Percentiles rank a stretch among this genome's conserved stretches.
Evolutionary conservation across 257 asterid species (phyloP).

Genomic region (Euphrasia confusa): DNA sequence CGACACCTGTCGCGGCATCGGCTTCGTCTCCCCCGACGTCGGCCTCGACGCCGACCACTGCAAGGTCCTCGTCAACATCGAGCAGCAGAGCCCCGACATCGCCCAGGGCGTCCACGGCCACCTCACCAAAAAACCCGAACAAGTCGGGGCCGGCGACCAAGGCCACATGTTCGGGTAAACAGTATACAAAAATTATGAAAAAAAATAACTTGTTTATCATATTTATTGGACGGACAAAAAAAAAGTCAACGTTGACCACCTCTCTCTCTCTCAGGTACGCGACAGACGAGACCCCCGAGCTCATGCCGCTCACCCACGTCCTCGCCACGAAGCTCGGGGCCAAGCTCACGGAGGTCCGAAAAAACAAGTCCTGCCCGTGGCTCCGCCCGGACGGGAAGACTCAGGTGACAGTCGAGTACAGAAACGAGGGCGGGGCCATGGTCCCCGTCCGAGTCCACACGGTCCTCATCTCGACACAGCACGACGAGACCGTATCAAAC

Average conservation of each 20-base stretch:
- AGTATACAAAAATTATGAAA: too few species aligned
- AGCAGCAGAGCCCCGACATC: slow-evolving; percentile 68
- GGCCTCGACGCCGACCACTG: slow-evolving; percentile 70
- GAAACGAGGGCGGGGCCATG: slow-evolving; percentile 60
- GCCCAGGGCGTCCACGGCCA: slow-evolving; percentile 73
- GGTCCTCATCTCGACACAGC: slow-evolving; percentile 67
- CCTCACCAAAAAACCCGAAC: slow-evolving; percentile 66
- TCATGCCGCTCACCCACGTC: slow-evolving; percentile 69
- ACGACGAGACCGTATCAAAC: slow-evolving; percentile 54
- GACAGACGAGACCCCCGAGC: slow-evolving; percentile 70
- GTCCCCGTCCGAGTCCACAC: slow-evolving; percentile 66
- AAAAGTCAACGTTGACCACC: too few species aligned
- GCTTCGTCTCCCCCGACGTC: slow-evolving; percentile 56
- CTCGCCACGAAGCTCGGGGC: slow-evolving; percentile 70
- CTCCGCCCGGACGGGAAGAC: slow-evolving; percentile 72
- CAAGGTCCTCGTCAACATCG: slow-evolving; percentile 61
- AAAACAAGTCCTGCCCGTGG: slow-evolving; percentile 61
- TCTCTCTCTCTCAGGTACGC: slow-evolving; percentile 30
- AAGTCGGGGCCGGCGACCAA: slow-evolving; percentile 74
- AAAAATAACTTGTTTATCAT: too few species aligned
- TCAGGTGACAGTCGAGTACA: slow-evolving; percentile 67
- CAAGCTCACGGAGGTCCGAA: slow-evolving; percentile 57
- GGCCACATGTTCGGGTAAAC: slow-evolving; percentile 82
- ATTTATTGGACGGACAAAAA: too few species aligned
- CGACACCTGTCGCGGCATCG: slow-evolving; percentile 62